phyloP scores from a whole-genome alignment of 148 eudicot species.

The Drosera capensis region DNA sequence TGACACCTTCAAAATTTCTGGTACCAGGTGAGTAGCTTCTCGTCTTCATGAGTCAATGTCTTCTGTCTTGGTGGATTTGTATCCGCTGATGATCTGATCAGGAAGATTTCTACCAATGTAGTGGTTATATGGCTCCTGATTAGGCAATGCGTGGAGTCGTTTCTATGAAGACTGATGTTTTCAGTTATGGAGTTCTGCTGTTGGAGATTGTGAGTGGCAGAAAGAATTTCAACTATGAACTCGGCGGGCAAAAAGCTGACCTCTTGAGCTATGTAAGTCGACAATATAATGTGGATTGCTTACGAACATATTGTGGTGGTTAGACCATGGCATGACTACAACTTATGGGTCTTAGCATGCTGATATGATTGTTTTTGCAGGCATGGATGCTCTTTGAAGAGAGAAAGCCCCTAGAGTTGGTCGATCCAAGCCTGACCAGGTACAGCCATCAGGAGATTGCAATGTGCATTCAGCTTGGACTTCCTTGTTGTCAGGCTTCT shows the following conservation, averaged over 20 bases:
- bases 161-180: slow-evolving; percentile 78
- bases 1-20: slow-evolving; percentile 49
- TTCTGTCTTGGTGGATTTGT: background rate
- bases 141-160: slow-evolving; percentile 64
- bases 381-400: slow-evolving; percentile 48
- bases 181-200: slow-evolving; percentile 59
- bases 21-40: slow-evolving; percentile 56
- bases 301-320: too few species aligned
- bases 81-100: slow-evolving; percentile 1
- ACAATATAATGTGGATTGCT: background rate
- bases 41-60: background rate
- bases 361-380: slow-evolving; percentile 16
- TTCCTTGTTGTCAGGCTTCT: slow-evolving; percentile 64
- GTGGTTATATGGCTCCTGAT: slow-evolving; percentile 96
- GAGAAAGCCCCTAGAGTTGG: slow-evolving; percentile 40
- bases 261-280: slow-evolving; percentile 68
- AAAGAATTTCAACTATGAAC: slow-evolving; percentile 28
- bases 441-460: slow-evolving; percentile 37
- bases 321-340: too few species aligned
- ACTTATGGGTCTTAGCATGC: too few species aligned
- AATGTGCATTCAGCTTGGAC: slow-evolving; percentile 68
- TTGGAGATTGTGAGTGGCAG: slow-evolving; percentile 84
- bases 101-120: slow-evolving; percentile 13
- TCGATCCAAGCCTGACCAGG: slow-evolving; percentile 28
- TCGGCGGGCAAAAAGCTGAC: slow-evolving; percentile 45